phyloP scores from a whole-genome alignment of 495 filamentous ascomycete genomes.

The Daldinia loculata region DNA sequence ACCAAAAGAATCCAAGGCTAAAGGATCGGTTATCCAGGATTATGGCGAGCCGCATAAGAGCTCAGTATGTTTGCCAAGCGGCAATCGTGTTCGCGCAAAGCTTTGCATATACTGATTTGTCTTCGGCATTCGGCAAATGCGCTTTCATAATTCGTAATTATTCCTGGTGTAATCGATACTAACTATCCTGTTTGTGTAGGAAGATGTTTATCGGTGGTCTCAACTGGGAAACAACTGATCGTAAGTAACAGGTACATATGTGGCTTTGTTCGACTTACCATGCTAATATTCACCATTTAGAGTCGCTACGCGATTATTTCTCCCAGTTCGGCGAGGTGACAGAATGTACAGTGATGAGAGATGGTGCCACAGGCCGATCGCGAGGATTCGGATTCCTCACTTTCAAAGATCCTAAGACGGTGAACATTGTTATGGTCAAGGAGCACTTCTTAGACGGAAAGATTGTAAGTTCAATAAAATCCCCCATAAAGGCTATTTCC shows the following conservation, averaged over 20 bases:
- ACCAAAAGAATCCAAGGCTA: slow-evolving; percentile 27
- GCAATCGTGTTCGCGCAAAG: slow-evolving; percentile 16
- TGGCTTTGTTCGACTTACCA: slow-evolving; percentile 1
- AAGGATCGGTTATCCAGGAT: slow-evolving; percentile 15
- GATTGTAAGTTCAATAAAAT: slow-evolving; percentile 73
- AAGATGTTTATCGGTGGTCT: slow-evolving; percentile 99
- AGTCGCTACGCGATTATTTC: slow-evolving; percentile 98
- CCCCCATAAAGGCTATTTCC: not conserved
- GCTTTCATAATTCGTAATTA: slow-evolving; percentile 30
- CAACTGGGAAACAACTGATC: slow-evolving; percentile 99
- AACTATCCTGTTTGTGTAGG: slow-evolving; percentile 58
- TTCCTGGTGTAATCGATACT: slow-evolving; percentile 41
- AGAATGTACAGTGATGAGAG: slow-evolving; percentile 98
- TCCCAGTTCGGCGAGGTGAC: slow-evolving; percentile 97
- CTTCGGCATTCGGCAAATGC: slow-evolving; percentile 2
- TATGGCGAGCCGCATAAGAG: slow-evolving; percentile 25
- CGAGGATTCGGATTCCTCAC: slow-evolving; percentile 97
- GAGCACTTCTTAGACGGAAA: slow-evolving; percentile 98
- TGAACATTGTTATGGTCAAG: slow-evolving; percentile 99
- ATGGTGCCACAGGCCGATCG: slow-evolving; percentile 91
- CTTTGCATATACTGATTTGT: slow-evolving; percentile 33
- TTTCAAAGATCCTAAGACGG: slow-evolving; percentile 95
- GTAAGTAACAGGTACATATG: slow-evolving; percentile 63
- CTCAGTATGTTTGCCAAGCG: slow-evolving; percentile 32
- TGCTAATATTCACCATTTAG: slow-evolving; percentile 56